phyloP scores from a whole-genome alignment of 1,139 yeast species.

The Lodderomyces theae region DNA sequence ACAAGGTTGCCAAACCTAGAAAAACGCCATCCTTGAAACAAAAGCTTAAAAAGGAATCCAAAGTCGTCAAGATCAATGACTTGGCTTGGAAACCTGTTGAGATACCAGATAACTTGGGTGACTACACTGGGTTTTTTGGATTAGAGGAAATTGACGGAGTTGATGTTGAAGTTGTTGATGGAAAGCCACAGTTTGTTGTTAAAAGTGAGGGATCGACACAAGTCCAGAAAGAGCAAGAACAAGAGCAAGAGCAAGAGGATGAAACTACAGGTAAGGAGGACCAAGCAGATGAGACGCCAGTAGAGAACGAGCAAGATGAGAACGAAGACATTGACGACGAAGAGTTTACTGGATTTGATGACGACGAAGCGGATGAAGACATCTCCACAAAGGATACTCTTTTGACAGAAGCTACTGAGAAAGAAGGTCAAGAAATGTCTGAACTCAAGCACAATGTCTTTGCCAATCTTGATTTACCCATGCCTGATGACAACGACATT shows the following conservation, averaged over 20 bases:
- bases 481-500: constrained; percentile 41
- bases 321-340: constrained; percentile 17
- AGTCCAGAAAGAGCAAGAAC: constrained; percentile 15
- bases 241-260: constrained; percentile 14
- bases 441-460: constrained; percentile 24
- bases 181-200: constrained; percentile 61
- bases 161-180: constrained; percentile 66
- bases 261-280: constrained; percentile 17
- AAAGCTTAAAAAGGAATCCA: constrained; percentile 33
- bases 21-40: constrained; percentile 32
- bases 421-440: constrained; percentile 12
- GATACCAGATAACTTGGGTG: constrained; percentile 80
- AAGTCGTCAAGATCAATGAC: constrained; percentile 48
- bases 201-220: constrained; percentile 37
- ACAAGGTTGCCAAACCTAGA: constrained; percentile 14
- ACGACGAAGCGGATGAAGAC: constrained; percentile 14
- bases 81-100: constrained; percentile 79
- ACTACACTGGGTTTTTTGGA: constrained; percentile 87
- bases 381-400: constrained; percentile 4
- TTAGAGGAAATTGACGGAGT: constrained; percentile 94
- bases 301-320: constrained; percentile 12
- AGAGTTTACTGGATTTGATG: constrained; percentile 29
- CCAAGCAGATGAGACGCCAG: no score
- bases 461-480: constrained; percentile 22
- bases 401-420: constrained; percentile 4